Conservation (phyloP, 2,329 filamentous ascomycete genomes). For the Drechmeria coniospora region DNA sequence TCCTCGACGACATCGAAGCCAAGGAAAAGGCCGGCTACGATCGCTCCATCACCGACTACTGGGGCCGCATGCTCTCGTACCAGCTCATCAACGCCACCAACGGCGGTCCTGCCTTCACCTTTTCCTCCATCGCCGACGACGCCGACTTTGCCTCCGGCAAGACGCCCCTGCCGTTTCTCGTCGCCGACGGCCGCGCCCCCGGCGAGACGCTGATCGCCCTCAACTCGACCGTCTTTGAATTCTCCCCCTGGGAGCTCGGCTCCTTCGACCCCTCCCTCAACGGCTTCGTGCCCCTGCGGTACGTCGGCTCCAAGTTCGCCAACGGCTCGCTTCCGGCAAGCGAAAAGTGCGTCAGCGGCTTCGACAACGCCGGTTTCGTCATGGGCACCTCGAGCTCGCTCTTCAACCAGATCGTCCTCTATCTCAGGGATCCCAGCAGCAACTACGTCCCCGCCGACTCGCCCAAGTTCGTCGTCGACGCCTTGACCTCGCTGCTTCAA, state of each 20-base stretch:
- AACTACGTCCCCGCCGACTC: conserved; percentile 35
- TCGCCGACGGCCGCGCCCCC: conserved; percentile 32
- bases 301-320: conserved; percentile 42
- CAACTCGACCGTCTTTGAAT: conserved; percentile 49
- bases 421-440: conserved; percentile 39
- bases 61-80: conserved; percentile 73
- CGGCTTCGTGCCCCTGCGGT: conserved; percentile 44
- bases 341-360: conserved; percentile 40
- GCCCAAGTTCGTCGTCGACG: conserved; percentile 23
- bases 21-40: conserved; percentile 27
- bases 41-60: conserved; percentile 72
- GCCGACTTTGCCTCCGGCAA: conserved; percentile 25
- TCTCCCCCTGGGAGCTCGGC: conserved; percentile 52
- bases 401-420: conserved; percentile 58
- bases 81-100: conserved; percentile 65
- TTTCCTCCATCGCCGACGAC: conserved; percentile 48
- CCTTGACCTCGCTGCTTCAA: conserved; percentile 33
- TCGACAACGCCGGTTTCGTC: conserved; percentile 65
- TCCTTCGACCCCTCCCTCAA: conserved; percentile 43
- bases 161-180: conserved; percentile 32
- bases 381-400: conserved; percentile 72
- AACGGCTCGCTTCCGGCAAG: conserved; percentile 30
- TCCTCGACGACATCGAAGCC: conserved; percentile 18
- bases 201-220: conserved; percentile 26
- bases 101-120: conserved; percentile 66